phyloP scores from a whole-genome alignment of 768 basidiomycete genomes.

The Lactarius vividus region DNA sequence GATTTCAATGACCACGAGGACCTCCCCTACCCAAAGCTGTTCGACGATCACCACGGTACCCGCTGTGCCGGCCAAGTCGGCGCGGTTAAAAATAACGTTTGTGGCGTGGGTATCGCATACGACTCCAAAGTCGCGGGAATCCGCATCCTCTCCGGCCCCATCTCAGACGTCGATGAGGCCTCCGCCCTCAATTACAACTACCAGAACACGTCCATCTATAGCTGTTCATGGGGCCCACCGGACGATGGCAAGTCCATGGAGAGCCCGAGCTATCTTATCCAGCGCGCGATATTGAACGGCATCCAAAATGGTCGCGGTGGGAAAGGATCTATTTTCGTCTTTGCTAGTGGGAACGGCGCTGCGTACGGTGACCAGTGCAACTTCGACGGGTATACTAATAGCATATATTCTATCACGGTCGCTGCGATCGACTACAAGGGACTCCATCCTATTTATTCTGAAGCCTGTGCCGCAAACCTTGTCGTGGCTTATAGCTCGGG shows the following conservation, averaged over 20 bases:
- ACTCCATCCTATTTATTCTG: slow-evolving; percentile 94
- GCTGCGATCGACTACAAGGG: slow-evolving; percentile 94
- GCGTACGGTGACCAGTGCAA: slow-evolving; percentile 93
- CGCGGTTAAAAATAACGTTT: slow-evolving; percentile 87
- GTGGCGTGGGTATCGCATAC: slow-evolving; percentile 94
- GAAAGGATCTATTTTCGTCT: slow-evolving; percentile 93
- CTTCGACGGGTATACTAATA: slow-evolving; percentile 99
- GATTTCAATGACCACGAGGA: slow-evolving; percentile 94
- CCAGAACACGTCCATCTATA: slow-evolving; percentile 89
- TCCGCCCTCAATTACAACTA: slow-evolving; percentile 92
- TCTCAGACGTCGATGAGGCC: slow-evolving; percentile 95
- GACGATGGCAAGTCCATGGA: slow-evolving; percentile 96
- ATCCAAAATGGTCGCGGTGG: slow-evolving; percentile 85
- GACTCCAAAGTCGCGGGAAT: slow-evolving; percentile 89
- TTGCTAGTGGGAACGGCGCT: slow-evolving; percentile 96
- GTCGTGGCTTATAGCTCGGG: slow-evolving; percentile 96
- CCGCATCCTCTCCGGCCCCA: slow-evolving; percentile 91
- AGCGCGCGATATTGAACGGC: slow-evolving; percentile 92
- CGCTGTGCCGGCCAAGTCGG: slow-evolving; percentile 97
- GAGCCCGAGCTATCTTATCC: slow-evolving; percentile 84
- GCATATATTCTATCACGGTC: slow-evolving; percentile 94
- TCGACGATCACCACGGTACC: slow-evolving; percentile 95
- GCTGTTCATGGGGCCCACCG: slow-evolving; percentile 97
- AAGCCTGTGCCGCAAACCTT: slow-evolving; percentile 97
- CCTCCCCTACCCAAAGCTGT: slow-evolving; percentile 82